A percentile compares a stretch with the other conserved stretches of the same genome.
phyloP scores from a whole-genome alignment of 2,329 filamentous ascomycete species.

The Arachnomyces sp. region DNA sequence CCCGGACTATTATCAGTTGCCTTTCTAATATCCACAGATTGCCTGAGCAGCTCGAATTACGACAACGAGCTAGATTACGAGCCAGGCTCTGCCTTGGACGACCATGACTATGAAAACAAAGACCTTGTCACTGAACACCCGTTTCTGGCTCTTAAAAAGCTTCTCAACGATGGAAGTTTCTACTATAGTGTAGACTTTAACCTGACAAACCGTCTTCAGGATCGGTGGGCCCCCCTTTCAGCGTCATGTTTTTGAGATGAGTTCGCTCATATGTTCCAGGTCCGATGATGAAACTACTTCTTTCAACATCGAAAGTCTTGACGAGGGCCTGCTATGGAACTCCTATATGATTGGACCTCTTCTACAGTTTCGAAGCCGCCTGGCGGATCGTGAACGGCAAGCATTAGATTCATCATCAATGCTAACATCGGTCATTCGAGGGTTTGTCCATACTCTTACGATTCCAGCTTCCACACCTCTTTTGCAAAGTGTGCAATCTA shows the following conservation, averaged over 20 bases:
- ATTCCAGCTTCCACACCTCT: conserved; percentile 72
- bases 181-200: conserved; percentile 99
- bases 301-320: conserved; percentile 86
- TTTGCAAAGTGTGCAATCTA: conserved; percentile 56
- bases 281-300: conserved; percentile 68
- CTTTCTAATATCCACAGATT: conserved; percentile 49
- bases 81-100: conserved; percentile 47
- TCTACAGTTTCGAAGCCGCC: conserved; percentile 75
- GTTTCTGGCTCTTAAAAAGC: conserved; percentile 81
- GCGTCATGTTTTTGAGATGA: conserved; percentile 7
- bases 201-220: conserved; percentile 84
- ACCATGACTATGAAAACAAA: conserved; percentile 52
- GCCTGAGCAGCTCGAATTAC: conserved; percentile 77
- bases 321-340: conserved; percentile 93
- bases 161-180: conserved; percentile 87
- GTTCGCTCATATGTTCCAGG: conserved; percentile 36
- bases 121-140: conserved; percentile 76
- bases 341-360: conserved; percentile 96
- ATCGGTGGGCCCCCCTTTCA: conserved; percentile 51
- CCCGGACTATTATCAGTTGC: neutral
- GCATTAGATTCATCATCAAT: conserved; percentile 81
- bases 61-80: conserved; percentile 63
- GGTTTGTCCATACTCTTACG: conserved; percentile 80
- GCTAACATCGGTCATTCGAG: conserved; percentile 86
- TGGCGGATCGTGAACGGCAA: conserved; percentile 66